Conservation (phyloP, 2,329 filamentous ascomycete genomes). For the Botrytis hyacinthi region DNA sequence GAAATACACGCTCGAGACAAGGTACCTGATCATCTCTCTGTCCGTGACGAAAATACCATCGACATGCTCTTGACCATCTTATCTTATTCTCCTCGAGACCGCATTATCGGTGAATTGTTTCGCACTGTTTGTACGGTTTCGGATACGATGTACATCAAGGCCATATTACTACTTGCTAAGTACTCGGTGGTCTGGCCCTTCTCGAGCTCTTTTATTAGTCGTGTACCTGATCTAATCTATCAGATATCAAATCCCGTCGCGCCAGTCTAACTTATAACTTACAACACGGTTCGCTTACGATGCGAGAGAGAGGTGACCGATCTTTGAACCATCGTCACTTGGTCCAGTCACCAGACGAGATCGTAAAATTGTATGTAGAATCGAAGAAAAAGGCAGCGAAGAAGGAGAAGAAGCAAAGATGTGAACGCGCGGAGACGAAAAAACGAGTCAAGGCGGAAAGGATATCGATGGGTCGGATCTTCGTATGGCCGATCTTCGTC, state of each 20-base stretch:
- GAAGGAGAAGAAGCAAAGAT: background rate
- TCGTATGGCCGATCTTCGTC: background rate
- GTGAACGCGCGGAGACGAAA: background rate
- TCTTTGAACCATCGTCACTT: background rate
- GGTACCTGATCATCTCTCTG: background rate
- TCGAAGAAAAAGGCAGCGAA: background rate
- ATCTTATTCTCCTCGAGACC: constrained; percentile 3
- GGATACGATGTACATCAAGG: background rate
- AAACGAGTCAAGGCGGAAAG: background rate
- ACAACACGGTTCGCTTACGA: background rate
- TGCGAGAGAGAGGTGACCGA: background rate
- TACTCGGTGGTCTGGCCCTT: background rate
- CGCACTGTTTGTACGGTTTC: too few species aligned
- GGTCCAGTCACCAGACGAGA: background rate
- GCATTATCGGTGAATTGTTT: background rate
- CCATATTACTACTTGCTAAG: background rate
- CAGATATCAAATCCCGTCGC: background rate
- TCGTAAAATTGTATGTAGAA: background rate
- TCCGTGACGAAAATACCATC: background rate
- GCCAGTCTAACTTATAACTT: background rate
- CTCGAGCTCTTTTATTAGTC: too few species aligned
- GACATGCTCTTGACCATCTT: background rate
- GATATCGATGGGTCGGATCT: background rate
- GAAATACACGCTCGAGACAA: background rate
- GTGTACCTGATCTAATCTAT: background rate